These are phyloP conservation scores for Aspergillus ostianus DNA, from an alignment of 495 filamentous ascomycete genomes.

Conservation along the genomic window DNA sequence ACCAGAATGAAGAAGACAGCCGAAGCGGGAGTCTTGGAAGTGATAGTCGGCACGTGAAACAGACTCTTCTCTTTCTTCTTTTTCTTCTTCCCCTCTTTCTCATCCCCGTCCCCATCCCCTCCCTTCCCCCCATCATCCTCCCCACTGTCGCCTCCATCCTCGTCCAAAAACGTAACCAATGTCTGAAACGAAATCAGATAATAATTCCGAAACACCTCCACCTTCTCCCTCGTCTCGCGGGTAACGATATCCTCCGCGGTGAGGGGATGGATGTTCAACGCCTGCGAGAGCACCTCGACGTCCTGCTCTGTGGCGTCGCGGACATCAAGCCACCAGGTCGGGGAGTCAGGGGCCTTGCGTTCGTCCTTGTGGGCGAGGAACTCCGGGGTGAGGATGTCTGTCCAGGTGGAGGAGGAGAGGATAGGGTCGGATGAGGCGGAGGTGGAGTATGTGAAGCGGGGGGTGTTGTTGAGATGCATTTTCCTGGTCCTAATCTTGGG, in stretches of 20 bases:
- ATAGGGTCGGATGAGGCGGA: background rate
- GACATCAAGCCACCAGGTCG: slow-evolving; percentile 83
- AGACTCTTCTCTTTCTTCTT: background rate
- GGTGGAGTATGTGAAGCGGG: background rate
- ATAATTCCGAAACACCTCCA: slow-evolving; percentile 89
- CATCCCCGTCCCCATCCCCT: slow-evolving; percentile 31
- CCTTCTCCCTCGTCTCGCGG: slow-evolving; percentile 91
- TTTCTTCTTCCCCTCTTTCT: slow-evolving; percentile 40
- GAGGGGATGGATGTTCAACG: slow-evolving; percentile 84
- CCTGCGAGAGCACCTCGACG: slow-evolving; percentile 70
- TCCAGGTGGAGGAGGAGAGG: background rate
- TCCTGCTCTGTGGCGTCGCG: slow-evolving; percentile 81
- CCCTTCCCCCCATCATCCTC: slow-evolving; percentile 29
- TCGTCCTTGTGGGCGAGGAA: background rate
- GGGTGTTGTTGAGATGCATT: background rate
- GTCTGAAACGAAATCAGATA: slow-evolving; percentile 94
- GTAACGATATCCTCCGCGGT: slow-evolving; percentile 89
- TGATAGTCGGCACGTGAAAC: background rate
- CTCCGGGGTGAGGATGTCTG: background rate
- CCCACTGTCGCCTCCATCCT: no score
- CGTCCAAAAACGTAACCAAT: slow-evolving; percentile 53
- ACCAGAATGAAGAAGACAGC: slow-evolving; percentile 91
- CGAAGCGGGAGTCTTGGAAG: slow-evolving; percentile 59
- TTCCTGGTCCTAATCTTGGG: no score
- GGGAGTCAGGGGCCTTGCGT: background rate